phyloP scores from a whole-genome alignment of 2,329 filamentous ascomycete genomes.

The Clonostachys sp. region DNA sequence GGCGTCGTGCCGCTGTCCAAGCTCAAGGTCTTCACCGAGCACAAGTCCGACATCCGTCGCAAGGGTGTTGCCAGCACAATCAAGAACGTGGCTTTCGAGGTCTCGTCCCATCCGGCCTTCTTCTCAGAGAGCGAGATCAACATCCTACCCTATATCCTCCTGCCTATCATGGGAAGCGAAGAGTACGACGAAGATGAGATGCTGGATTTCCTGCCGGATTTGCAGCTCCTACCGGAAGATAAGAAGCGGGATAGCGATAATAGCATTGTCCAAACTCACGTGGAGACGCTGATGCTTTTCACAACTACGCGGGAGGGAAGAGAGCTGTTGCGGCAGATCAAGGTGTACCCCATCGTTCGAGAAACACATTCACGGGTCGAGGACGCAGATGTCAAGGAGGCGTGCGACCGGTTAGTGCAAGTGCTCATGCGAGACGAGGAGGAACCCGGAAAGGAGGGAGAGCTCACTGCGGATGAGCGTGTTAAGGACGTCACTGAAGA shows the following conservation, averaged over 20 bases:
- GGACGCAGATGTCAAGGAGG: constrained; percentile 76
- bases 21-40: constrained; percentile 90
- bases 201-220: constrained; percentile 80
- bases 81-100: constrained; percentile 88
- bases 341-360: constrained; percentile 84
- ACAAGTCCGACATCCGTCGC: constrained; percentile 75
- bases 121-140: constrained; percentile 71
- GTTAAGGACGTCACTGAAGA: constrained; percentile 38
- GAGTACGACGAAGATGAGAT: constrained; percentile 86
- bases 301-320: constrained; percentile 74
- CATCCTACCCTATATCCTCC: constrained; percentile 80
- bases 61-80: constrained; percentile 95
- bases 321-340: constrained; percentile 68
- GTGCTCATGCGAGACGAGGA: constrained; percentile 79
- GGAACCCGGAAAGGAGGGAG: constrained; percentile 24
- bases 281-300: constrained; percentile 83
- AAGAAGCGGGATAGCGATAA: constrained; percentile 78
- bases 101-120: constrained; percentile 66
- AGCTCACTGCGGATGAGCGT: constrained; percentile 25
- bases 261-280: constrained; percentile 76
- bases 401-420: constrained; percentile 85
- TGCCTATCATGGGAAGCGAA: constrained; percentile 84
- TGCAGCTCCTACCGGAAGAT: constrained; percentile 84
- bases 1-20: constrained; percentile 85
- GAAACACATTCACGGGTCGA: constrained; percentile 78